phyloP scores from a whole-genome alignment of 225 moss, liverwort and hornwort genomes.

The Bryoerythrophyllum caledonicum region DNA sequence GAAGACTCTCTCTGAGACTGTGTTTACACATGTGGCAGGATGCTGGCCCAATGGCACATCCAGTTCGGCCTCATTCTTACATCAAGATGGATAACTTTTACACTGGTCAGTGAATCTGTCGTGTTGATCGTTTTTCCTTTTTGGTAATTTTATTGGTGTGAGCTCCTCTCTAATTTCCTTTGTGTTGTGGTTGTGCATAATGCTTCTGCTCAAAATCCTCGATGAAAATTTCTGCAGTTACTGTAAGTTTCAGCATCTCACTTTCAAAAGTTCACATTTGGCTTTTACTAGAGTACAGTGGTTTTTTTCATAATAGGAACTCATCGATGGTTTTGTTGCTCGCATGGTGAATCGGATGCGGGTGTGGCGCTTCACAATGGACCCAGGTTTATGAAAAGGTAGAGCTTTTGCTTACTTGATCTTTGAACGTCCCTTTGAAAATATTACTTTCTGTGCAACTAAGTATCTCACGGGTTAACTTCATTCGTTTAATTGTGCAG shows the following conservation, averaged over 20 bases:
- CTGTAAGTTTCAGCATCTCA: slow-evolving; percentile 27
- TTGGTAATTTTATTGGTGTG: not conserved
- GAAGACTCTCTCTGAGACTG: not conserved
- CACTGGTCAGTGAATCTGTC: slow-evolving; percentile 54
- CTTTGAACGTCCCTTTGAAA: not conserved
- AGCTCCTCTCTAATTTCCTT: slow-evolving; percentile 14
- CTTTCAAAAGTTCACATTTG: not conserved
- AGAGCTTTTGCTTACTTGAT: not conserved
- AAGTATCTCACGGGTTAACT: not conserved
- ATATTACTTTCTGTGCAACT: not conserved
- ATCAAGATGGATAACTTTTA: slow-evolving; percentile 96
- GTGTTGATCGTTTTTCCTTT: not conserved
- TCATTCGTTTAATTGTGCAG: slow-evolving; percentile 24
- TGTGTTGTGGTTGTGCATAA: not conserved
- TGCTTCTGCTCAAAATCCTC: slow-evolving; percentile 1
- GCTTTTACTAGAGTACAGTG: not conserved
- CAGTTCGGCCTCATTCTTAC: slow-evolving; percentile 84
- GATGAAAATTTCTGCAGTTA: slow-evolving; percentile 22
- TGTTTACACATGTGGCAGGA: slow-evolving; percentile 42
- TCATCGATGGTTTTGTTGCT: slow-evolving; percentile 23
- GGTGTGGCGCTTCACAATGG: slow-evolving; percentile 15
- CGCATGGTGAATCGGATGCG: slow-evolving; percentile 20
- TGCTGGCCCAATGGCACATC: slow-evolving; percentile 87
- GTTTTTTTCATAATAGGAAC: not conserved
- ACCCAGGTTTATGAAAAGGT: slow-evolving; percentile 72